Conservation (phyloP, 768 basidiomycete species). For the Megacollybia marginata region DNA sequence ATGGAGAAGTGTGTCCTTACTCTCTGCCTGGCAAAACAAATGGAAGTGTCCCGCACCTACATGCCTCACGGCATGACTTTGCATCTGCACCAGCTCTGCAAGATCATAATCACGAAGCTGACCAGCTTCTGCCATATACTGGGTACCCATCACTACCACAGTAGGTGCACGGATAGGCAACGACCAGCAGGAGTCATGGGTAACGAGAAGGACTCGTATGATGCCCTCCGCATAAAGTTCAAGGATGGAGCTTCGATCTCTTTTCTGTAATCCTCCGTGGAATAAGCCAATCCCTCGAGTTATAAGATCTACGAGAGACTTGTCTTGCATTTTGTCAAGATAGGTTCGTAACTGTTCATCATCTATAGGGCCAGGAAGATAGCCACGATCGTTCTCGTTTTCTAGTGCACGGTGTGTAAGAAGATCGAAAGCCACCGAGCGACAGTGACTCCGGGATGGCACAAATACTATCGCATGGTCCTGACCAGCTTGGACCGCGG, state of each 20-base stretch:
- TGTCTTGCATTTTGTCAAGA: constrained; percentile 53
- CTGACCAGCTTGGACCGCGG: constrained; percentile 49
- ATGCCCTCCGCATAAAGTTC: constrained; percentile 78
- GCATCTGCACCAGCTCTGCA: constrained; percentile 85
- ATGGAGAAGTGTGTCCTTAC: constrained; percentile 70
- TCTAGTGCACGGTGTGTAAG: constrained; percentile 83
- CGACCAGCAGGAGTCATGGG: constrained; percentile 82
- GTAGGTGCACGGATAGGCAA: constrained; percentile 76
- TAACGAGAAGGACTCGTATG: constrained; percentile 72
- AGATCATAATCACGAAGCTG: constrained; percentile 76
- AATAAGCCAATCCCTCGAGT: constrained; percentile 85
- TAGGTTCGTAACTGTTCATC: constrained; percentile 50
- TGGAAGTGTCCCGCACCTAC: constrained; percentile 59
- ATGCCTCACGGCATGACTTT: constrained; percentile 73
- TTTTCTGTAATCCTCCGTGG: constrained; percentile 59
- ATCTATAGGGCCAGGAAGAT: constrained; percentile 44
- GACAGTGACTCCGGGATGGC: constrained; percentile 75
- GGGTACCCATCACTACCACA: constrained; percentile 90
- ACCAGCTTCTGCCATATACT: constrained; percentile 65
- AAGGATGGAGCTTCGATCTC: constrained; percentile 67
- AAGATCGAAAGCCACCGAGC: constrained; percentile 68
- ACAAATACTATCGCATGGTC: constrained; percentile 77
- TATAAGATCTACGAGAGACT: constrained; percentile 59
- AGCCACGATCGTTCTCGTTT: constrained; percentile 61
- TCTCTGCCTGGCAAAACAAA: constrained; percentile 86